Percentiles rank a stretch among this genome's conserved stretches.
Evolutionary conservation across 495 filamentous ascomycete genomes (phyloP).

Genomic region (Penicillium robsamsonii): DNA sequence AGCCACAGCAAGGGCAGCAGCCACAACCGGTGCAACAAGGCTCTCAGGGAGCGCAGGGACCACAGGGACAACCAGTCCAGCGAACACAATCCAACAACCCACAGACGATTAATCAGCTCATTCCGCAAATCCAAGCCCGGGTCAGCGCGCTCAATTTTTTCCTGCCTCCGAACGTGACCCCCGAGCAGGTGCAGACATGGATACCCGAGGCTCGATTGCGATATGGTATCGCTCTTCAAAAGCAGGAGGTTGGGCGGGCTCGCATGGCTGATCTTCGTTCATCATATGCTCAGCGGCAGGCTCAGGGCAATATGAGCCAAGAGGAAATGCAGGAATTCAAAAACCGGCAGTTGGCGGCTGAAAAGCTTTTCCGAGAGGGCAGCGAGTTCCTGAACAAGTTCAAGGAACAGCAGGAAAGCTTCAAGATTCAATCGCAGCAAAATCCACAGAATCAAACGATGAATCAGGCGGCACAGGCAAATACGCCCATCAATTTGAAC

Average conservation of each 20-base stretch:
- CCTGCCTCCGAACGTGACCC: slow-evolving; percentile 47
- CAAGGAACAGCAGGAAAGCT: slow-evolving; percentile 46
- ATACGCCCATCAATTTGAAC: slow-evolving; percentile 11
- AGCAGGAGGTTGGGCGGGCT: slow-evolving; percentile 48
- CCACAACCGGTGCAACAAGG: slow-evolving; percentile 25
- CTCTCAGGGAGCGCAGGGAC: neutral
- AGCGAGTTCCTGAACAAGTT: slow-evolving; percentile 49
- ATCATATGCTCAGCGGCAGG: slow-evolving; percentile 39
- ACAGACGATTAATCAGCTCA: slow-evolving; percentile 39
- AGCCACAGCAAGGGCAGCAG: slow-evolving; percentile 32
- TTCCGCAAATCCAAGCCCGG: slow-evolving; percentile 46
- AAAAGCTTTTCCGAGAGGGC: slow-evolving; percentile 47
- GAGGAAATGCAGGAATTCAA: slow-evolving; percentile 48
- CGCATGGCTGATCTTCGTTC: slow-evolving; percentile 39
- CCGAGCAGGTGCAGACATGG: slow-evolving; percentile 49
- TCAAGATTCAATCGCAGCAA: slow-evolving; percentile 43
- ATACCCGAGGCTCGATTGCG: slow-evolving; percentile 50
- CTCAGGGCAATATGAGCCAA: slow-evolving; percentile 36
- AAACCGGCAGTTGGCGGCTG: slow-evolving; percentile 41
- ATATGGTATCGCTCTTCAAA: slow-evolving; percentile 54
- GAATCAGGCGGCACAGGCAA: slow-evolving; percentile 25
- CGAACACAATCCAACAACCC: slow-evolving; percentile 42
- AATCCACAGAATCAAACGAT: slow-evolving; percentile 28
- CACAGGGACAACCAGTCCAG: slow-evolving; percentile 30
- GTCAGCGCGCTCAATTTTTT: slow-evolving; percentile 47